phyloP scores from a whole-genome alignment of 1,284 basidiomycete species.

The Leccinum fuscescens region DNA sequence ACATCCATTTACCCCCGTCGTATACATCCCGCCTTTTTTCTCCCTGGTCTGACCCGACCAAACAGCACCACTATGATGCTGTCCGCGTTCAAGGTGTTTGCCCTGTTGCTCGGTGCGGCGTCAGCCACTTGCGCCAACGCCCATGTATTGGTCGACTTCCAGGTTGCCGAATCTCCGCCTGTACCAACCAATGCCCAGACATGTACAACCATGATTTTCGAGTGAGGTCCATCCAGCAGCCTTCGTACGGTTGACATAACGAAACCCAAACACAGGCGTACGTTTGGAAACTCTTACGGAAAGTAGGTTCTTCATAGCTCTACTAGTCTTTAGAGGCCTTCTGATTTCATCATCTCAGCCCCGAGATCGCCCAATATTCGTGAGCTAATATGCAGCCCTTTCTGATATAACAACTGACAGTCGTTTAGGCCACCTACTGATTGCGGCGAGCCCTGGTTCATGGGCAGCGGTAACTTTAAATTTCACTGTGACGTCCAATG shows the following conservation, averaged over 20 bases:
- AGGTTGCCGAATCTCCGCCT: slow-evolving; percentile 68
- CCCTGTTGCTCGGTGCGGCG: slow-evolving; percentile 13
- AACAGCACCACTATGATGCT: slow-evolving; percentile 13
- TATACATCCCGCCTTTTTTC: slow-evolving; percentile 2
- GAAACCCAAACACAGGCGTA: slow-evolving; percentile 44
- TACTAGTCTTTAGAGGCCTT: background rate
- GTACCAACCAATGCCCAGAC: slow-evolving; percentile 56
- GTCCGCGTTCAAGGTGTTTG: slow-evolving; percentile 9
- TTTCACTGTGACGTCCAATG: slow-evolving; percentile 75
- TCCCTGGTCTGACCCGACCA: background rate
- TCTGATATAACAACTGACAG: slow-evolving; percentile 1
- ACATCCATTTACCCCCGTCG: background rate
- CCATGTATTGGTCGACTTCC: slow-evolving; percentile 63
- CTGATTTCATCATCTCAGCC: slow-evolving; percentile 36
- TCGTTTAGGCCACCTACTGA: slow-evolving; percentile 60
- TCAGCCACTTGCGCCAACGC: slow-evolving; percentile 24
- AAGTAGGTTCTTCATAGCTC: slow-evolving; percentile 40
- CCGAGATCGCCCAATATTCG: slow-evolving; percentile 65
- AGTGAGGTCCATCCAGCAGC: slow-evolving; percentile 41
- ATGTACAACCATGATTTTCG: slow-evolving; percentile 63
- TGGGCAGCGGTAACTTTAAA: slow-evolving; percentile 77
- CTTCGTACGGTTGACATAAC: background rate
- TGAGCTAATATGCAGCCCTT: slow-evolving; percentile 33
- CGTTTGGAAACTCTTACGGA: slow-evolving; percentile 71
- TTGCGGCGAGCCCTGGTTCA: slow-evolving; percentile 65